Conservation (phyloP, 2,329 filamentous ascomycete species). For the Teratosphaeria pseudoeucalypti region DNA sequence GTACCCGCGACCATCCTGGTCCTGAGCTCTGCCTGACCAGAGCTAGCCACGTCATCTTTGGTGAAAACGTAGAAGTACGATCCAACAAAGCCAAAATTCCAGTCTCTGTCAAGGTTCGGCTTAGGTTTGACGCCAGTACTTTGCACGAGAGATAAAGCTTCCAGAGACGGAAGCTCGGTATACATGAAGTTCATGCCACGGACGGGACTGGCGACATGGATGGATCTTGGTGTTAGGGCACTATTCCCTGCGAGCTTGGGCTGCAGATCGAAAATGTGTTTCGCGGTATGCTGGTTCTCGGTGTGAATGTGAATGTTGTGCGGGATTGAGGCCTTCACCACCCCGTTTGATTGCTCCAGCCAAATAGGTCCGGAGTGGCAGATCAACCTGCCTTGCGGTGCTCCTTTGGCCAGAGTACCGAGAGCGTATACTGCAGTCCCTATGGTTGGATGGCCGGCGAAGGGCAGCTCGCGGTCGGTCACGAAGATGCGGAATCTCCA, state of each 20-base stretch:
- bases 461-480: constrained; percentile 41
- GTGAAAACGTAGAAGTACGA: constrained; percentile 49
- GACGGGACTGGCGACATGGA: constrained; percentile 44
- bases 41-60: neutral
- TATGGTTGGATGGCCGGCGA: constrained; percentile 49
- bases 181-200: constrained; percentile 66
- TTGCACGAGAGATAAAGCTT: constrained; percentile 42
- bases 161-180: constrained; percentile 50
- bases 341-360: constrained; percentile 29
- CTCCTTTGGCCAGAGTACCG: constrained; percentile 19
- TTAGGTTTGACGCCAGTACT: constrained; percentile 22
- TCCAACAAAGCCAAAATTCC: constrained; percentile 44
- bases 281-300: constrained; percentile 17
- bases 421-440: constrained; percentile 43
- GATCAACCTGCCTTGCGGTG: constrained; percentile 26
- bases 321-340: constrained; percentile 54
- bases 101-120: constrained; percentile 34
- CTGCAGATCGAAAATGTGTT: constrained; percentile 28
- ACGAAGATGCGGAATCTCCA: constrained; percentile 48
- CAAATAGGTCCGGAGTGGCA: constrained; percentile 37
- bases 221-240: constrained; percentile 1
- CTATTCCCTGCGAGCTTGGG: constrained; percentile 18
- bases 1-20: constrained; percentile 50
- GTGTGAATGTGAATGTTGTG: constrained; percentile 56
- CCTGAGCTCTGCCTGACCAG: constrained; percentile 30